Evolutionary conservation across 2,329 filamentous ascomycete genomes (phyloP).

Genomic region (Clonostachys rhizophaga): DNA sequence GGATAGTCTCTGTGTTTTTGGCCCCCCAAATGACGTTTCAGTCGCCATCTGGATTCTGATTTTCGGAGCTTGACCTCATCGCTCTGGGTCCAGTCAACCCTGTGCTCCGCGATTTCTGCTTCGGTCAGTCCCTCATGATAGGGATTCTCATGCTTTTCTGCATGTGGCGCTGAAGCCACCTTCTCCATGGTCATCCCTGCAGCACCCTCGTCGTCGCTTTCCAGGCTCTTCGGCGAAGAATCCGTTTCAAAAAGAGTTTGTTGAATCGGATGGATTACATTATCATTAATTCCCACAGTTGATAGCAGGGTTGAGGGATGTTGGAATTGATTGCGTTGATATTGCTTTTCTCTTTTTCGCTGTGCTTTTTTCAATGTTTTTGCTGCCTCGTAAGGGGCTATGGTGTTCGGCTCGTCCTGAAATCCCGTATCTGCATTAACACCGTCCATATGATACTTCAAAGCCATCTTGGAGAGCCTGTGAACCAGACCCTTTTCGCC

Average conservation of each 20-base stretch:
- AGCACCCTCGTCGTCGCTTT: background rate
- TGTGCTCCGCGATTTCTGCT: conserved; percentile 19
- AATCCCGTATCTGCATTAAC: conserved; percentile 10
- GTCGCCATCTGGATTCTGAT: conserved; percentile 43
- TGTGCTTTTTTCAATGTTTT: conserved; percentile 29
- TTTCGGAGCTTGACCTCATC: conserved; percentile 41
- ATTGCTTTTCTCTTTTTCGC: conserved; percentile 27
- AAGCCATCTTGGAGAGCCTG: conserved; percentile 34
- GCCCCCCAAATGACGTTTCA: conserved; percentile 32
- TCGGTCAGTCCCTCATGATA: background rate
- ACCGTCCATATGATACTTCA: conserved; percentile 32
- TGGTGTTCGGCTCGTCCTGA: conserved; percentile 5
- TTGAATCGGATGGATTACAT: conserved; percentile 6
- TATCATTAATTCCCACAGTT: conserved; percentile 23
- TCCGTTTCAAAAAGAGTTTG: conserved; percentile 9
- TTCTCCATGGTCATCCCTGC: background rate
- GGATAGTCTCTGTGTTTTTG: conserved; percentile 22
- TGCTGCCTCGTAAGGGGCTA: conserved; percentile 15
- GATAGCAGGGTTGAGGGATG: conserved; percentile 27
- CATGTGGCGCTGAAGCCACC: background rate
- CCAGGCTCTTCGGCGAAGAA: background rate
- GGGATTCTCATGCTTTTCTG: background rate
- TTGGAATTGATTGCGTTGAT: conserved; percentile 39
- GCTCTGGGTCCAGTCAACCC: conserved; percentile 55
- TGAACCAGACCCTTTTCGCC: conserved; percentile 16